Evolutionary conservation across 352 stramenopile genomes (phyloP).

Genomic region (Pythium vanterpoolii): DNA sequence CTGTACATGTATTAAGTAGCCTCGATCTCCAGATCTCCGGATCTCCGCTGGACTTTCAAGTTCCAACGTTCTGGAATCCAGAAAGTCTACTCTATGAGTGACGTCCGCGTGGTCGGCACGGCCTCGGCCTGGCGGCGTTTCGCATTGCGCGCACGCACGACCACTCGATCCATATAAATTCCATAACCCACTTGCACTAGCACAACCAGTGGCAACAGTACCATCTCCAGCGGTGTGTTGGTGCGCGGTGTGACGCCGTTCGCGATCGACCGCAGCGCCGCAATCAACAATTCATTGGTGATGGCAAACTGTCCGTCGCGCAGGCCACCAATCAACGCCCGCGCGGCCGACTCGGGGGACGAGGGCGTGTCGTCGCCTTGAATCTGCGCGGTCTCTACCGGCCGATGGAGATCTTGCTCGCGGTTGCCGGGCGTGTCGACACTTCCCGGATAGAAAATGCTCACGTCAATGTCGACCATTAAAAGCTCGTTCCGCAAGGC

Average conservation of each 20-base stretch:
- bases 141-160: conserved; percentile 1
- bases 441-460: conserved; percentile 42
- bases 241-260: conserved; percentile 41
- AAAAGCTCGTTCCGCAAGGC: conserved; percentile 45
- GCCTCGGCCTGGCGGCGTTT: background rate
- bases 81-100: too few relatives aligned
- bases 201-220: conserved; percentile 30
- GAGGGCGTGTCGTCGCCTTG: conserved; percentile 29
- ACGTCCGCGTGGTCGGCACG: background rate
- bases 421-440: conserved; percentile 44
- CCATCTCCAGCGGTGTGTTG: conserved; percentile 36
- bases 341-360: conserved; percentile 29
- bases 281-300: conserved; percentile 45
- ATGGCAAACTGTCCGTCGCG: conserved; percentile 45
- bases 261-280: conserved; percentile 36
- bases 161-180: conserved; percentile 41
- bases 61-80: too few relatives aligned
- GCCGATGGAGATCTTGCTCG: conserved; percentile 33
- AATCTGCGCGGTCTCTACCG: conserved; percentile 40
- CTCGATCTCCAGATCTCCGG: too few relatives aligned
- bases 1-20: too few relatives aligned
- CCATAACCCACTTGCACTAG: conserved; percentile 36
- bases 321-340: conserved; percentile 35
- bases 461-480: conserved; percentile 37
- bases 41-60: too few relatives aligned